Conservation (phyloP, 768 basidiomycete genomes). For the Dacryopinax spathularia region DNA sequence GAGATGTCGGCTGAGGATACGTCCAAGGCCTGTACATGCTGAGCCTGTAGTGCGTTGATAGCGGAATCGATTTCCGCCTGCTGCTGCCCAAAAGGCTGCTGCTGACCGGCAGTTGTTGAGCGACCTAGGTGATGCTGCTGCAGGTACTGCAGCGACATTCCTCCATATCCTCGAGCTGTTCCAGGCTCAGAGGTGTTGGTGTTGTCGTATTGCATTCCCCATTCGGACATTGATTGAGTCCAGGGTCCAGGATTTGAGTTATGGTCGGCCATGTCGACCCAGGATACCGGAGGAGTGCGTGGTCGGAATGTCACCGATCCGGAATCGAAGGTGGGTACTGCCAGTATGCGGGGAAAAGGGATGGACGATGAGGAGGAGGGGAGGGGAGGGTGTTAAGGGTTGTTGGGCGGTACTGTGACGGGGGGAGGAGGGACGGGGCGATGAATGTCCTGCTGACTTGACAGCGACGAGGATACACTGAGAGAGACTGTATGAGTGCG, state of each 20-base stretch:
- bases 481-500: background rate
- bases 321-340: background rate
- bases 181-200: background rate
- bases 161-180: background rate
- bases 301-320: background rate
- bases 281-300: background rate
- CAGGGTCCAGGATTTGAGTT: background rate
- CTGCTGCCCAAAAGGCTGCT: background rate
- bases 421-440: too few species aligned
- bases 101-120: background rate
- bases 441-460: background rate
- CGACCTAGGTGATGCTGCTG: slow-evolving; percentile 3
- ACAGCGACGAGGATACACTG: background rate
- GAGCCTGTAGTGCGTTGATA: background rate
- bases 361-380: background rate
- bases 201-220: background rate
- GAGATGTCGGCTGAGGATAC: background rate
- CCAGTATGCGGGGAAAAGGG: background rate
- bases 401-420: too few species aligned
- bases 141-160: background rate
- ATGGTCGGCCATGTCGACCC: background rate
- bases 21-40: background rate
- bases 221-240: background rate
- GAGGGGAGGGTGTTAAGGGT: background rate
- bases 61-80: background rate